Percentiles rank a stretch among this genome's conserved stretches.
Evolutionary conservation across 129 eudicot species (phyloP).

Genomic region (Artemisia argyi): DNA sequence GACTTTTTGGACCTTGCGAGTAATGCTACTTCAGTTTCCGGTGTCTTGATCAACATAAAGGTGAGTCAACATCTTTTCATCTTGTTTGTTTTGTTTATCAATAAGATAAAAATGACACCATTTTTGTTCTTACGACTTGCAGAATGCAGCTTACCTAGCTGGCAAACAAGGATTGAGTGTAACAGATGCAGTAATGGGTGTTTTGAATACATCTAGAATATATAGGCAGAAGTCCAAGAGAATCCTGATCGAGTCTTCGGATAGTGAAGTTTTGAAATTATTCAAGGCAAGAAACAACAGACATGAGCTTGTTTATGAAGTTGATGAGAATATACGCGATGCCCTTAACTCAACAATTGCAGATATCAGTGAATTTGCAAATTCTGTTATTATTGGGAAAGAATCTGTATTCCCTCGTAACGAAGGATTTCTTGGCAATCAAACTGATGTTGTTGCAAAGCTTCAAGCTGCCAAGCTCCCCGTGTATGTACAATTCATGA

Average conservation of each 20-base stretch:
- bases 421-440: conserved; percentile 41
- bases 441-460: conserved; percentile 56
- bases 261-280: conserved; percentile 60
- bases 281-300: conserved; percentile 52
- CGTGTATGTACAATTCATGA: conserved; percentile 60
- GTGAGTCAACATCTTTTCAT: conserved; percentile 37
- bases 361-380: conserved; percentile 66
- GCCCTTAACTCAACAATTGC: conserved; percentile 55
- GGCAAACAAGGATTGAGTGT: conserved; percentile 56
- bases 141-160: conserved; percentile 86
- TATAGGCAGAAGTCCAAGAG: conserved; percentile 47
- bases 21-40: conserved; percentile 70
- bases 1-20: conserved; percentile 61
- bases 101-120: no score
- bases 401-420: conserved; percentile 54
- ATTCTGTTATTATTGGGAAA: conserved; percentile 63
- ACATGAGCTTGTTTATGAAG: conserved; percentile 70
- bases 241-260: conserved; percentile 67
- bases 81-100: no score
- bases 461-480: conserved; percentile 59
- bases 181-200: conserved; percentile 61
- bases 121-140: conserved; percentile 21
- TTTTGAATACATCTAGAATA: conserved; percentile 48
- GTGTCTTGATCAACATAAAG: conserved; percentile 81
- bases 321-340: conserved; percentile 63